Evolutionary conservation across 2,329 filamentous ascomycete species (phyloP), one percentile per base, ranked within the genome.

Genomic region (Aureobasidium lini): DNA sequence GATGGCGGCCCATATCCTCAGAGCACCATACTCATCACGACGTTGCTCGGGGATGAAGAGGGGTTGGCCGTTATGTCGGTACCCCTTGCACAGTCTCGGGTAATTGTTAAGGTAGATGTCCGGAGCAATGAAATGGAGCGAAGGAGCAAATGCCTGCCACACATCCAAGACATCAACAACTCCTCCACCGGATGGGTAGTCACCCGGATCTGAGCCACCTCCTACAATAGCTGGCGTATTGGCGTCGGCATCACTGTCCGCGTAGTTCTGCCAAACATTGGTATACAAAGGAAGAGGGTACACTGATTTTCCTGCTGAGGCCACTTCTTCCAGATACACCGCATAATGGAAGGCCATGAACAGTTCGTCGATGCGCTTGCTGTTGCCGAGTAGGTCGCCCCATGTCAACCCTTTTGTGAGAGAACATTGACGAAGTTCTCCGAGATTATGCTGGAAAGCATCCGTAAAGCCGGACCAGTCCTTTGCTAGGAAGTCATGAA

Each of bases 1-100:
- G 18, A 73, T 75, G 0, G 77, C 72, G 0, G 71, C 53, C 75
- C 75, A 79, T 1, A 78, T 65, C 2, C 77, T 63, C 6, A 76
- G 66, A 0, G 75, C 71, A 6, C 77, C 77, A 31, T 74, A 70
- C 37, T 77, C 77, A 57, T 81, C 79, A 11, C 79, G 71, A 5
- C 78, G 70, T 63, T 81, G 79, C 67, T 81, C 79, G 0, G 79
- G 79, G 39, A 81, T 80, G 62, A 81, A 80, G 0, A 81, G 70
- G 0, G 77, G 72, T 62, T 80, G 75, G 10, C 68, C 66, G 3
- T 72, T 67, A 52, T 78, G 75, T 3, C 72, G 66, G 61, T 80
- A 81, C 29, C 75, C 71, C 10, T 63, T 64, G 59, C 79, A 81
- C 0, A 76, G 71, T 0, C 62, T 66, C 44, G 74, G 71, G 62